Conservation (phyloP, 108 stramenopile species). For the Cyclotella cryptica region DNA sequence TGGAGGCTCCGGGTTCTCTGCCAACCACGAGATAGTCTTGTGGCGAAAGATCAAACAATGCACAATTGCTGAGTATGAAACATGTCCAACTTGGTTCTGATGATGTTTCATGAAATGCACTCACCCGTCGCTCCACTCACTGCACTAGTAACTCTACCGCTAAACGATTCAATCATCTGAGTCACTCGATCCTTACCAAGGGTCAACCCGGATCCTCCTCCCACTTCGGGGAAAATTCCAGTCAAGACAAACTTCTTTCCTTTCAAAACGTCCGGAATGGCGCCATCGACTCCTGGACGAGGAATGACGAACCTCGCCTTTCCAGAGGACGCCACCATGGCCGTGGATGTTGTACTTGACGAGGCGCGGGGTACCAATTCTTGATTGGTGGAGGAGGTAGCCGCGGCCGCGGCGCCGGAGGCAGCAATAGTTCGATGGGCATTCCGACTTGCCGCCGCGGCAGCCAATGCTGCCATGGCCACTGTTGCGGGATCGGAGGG, state of each 20-base stretch:
- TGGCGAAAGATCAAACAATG: not conserved
- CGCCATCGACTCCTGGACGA: constrained; percentile 57
- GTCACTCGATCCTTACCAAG: constrained; percentile 59
- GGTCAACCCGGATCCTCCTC: constrained; percentile 63
- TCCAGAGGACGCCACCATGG: constrained; percentile 18
- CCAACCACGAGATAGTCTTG: constrained; percentile 61
- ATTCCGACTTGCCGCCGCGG: not conserved
- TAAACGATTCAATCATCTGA: constrained; percentile 58
- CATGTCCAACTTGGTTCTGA: not conserved
- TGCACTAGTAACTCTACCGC: constrained; percentile 52
- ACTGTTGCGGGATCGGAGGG: constrained; percentile 1
- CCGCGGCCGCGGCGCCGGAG: not conserved
- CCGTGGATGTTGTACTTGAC: not conserved
- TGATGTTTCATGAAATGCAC: not conserved
- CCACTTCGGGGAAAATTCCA: constrained; percentile 67
- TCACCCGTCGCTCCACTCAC: constrained; percentile 56
- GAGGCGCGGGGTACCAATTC: not conserved
- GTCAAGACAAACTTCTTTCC: constrained; percentile 64
- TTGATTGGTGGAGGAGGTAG: not conserved
- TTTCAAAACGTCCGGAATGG: constrained; percentile 41
- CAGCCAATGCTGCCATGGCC: constrained; percentile 2
- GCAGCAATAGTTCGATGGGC: constrained; percentile 13
- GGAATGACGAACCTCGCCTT: constrained; percentile 57
- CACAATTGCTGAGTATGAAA: not conserved
- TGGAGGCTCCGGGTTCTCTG: constrained; percentile 61